Evolutionary conservation across 352 stramenopile species (phyloP).

Genomic region (Globisporangium echinulatum): DNA sequence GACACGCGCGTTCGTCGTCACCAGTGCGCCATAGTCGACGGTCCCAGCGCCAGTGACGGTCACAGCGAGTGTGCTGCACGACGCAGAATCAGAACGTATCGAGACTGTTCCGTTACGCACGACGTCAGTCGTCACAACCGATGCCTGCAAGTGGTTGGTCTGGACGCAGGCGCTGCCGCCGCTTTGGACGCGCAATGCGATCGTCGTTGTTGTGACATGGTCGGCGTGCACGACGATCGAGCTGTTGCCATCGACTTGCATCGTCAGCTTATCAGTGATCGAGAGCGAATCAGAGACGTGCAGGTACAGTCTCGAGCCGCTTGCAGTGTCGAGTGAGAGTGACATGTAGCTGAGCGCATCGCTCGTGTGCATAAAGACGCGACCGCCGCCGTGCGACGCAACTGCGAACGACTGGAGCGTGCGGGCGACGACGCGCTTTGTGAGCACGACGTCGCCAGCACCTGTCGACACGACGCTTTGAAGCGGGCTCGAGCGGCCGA

Average conservation of each 20-base stretch:
- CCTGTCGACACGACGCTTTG: constrained; percentile 1
- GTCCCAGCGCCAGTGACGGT: too few species aligned
- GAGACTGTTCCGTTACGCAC: too few species aligned
- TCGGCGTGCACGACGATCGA: neutral
- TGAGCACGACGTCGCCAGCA: constrained; percentile 4
- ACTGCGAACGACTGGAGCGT: neutral
- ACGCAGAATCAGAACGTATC: too few species aligned
- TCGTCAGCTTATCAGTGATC: neutral
- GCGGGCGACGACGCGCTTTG: neutral
- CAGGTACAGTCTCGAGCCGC: constrained; percentile 1
- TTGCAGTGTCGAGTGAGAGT: neutral
- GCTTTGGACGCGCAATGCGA: neutral
- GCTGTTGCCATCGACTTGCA: constrained; percentile 1
- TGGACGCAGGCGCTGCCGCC: constrained; percentile 1
- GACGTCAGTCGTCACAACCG: too few species aligned
- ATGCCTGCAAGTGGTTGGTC: neutral
- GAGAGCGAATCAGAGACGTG: neutral
- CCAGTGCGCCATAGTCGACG: too few species aligned
- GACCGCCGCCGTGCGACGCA: neutral
- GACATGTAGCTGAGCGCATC: neutral
- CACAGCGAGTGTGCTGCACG: too few species aligned
- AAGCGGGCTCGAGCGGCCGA: neutral
- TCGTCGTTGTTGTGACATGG: neutral
- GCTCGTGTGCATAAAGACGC: constrained; percentile 1
- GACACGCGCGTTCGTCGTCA: too few species aligned